phyloP scores from a whole-genome alignment of 345 rosid genomes.

The Boechera retrofracta region DNA sequence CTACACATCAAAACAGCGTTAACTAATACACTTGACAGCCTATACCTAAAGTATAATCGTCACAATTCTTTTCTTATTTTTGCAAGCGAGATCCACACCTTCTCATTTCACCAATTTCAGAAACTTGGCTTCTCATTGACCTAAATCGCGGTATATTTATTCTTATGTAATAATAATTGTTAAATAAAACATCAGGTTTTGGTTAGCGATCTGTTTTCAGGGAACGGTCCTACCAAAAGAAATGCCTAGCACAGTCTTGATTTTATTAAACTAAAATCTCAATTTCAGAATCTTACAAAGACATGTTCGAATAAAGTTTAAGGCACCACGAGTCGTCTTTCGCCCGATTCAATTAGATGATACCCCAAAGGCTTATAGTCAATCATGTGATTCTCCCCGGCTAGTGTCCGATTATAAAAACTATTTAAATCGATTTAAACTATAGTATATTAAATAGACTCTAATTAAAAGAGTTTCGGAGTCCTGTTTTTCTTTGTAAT shows the following conservation, averaged over 20 bases:
- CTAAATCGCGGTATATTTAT: not conserved
- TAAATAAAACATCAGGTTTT: not conserved
- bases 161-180: too few relatives aligned
- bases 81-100: not conserved
- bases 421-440: not conserved
- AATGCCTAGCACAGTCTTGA: not conserved
- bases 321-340: conserved; percentile 8
- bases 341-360: not conserved
- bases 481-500: not conserved
- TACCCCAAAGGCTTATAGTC: not conserved
- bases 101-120: not conserved
- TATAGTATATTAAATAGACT: not conserved
- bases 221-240: not conserved
- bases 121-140: not conserved
- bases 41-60: not conserved
- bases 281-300: conserved; percentile 7
- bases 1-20: not conserved
- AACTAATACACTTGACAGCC: not conserved
- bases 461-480: not conserved
- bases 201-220: not conserved
- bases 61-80: not conserved
- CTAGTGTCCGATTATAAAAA: not conserved
- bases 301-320: conserved; percentile 1
- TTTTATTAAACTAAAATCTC: not conserved
- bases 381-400: conserved; percentile 9